Percentiles rank a stretch among this genome's conserved stretches.
Conservation (phyloP, 164 flowering plant genomes). For the Aristolochia contorta region DNA sequence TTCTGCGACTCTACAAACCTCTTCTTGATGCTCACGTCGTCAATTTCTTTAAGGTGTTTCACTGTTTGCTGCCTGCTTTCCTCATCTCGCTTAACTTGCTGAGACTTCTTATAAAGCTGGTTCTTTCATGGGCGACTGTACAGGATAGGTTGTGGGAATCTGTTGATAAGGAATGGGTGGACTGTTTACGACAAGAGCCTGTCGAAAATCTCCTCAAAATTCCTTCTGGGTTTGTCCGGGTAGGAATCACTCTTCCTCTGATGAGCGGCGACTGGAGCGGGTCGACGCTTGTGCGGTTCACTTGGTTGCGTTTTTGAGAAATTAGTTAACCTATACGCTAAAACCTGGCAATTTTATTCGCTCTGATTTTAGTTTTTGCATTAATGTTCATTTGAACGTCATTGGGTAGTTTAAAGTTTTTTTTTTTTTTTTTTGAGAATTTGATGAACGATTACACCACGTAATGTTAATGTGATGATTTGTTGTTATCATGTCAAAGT, state of each 20-base stretch:
- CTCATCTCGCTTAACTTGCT: too few species aligned
- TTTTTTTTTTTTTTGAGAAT: too few species aligned
- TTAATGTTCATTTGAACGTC: neutral
- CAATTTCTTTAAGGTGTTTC: constrained; percentile 67
- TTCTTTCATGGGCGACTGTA: neutral
- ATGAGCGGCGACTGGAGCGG: too few species aligned
- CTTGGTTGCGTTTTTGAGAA: too few species aligned
- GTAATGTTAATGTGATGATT: neutral
- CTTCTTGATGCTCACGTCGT: constrained; percentile 58
- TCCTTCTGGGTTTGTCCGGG: constrained; percentile 77
- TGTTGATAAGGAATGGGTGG: constrained; percentile 67
- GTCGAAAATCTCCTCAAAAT: constrained; percentile 48
- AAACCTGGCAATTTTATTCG: neutral
- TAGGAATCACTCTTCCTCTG: constrained; percentile 1
- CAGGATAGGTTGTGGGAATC: constrained; percentile 78
- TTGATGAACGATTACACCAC: too few species aligned
- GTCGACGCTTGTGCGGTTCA: too few species aligned
- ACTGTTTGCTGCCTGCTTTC: too few species aligned
- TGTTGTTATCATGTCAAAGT: neutral
- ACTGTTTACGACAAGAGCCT: constrained; percentile 50
- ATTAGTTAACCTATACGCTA: neutral
- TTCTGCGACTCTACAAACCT: constrained; percentile 42
- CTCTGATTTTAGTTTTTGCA: neutral
- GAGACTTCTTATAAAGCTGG: too few species aligned
- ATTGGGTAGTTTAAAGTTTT: neutral